Base-by-base conservation (phyloP, 352 stramenopile species). In the Globisporangium barbulae region DNA sequence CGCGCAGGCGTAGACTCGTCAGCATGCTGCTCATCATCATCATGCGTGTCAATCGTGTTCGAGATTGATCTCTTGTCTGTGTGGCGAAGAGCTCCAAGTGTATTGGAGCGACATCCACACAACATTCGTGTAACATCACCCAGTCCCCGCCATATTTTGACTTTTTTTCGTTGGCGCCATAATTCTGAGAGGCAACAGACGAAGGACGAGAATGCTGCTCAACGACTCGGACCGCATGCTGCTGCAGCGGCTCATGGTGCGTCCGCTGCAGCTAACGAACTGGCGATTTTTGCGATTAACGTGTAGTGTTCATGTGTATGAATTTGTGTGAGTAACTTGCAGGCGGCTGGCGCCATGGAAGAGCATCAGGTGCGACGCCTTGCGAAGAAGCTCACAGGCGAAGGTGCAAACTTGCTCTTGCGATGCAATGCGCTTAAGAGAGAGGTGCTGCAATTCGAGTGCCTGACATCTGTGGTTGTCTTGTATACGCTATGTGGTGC, bases 201-300 rank as follows among this genome's bases (percentile, higher is more conserved):
- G 3, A 59, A 9, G 7, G 8, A 64, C 44, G 47, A 65, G 37
- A 15, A 86, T 78, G 73, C 63, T 81, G 66, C 73, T 83, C 67
- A 89, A 73, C 52, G 81, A 90, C 68, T 82, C 75, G 56, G 76
- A 88, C 31, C 79, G 79, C 47, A 89, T 91, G 83, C 75, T 91
- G 59, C 71, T 91, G 67, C 83, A 91, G 75, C 78, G 79, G 57
- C 73, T 91, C 39, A 88, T 90, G 81, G 83, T 91, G 59, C 35
- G 67, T 19, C 50, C 5, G 10, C 17, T 3, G 15, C 28, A 35
- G 49, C 4, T 25, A 2, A 39, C 2, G 6, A 21, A n/a, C 25
- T 33, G 25, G 48, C 5, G 6, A 37, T 2, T 54, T 28, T 28
- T 28, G 25, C 25, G 25, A 28, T 28, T 1, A 28, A 28, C 25